Percentiles rank a stretch among this genome's conserved stretches.
Evolutionary conservation across 2,329 filamentous ascomycete species (phyloP).

Genomic region (Exophiala viscosa): DNA sequence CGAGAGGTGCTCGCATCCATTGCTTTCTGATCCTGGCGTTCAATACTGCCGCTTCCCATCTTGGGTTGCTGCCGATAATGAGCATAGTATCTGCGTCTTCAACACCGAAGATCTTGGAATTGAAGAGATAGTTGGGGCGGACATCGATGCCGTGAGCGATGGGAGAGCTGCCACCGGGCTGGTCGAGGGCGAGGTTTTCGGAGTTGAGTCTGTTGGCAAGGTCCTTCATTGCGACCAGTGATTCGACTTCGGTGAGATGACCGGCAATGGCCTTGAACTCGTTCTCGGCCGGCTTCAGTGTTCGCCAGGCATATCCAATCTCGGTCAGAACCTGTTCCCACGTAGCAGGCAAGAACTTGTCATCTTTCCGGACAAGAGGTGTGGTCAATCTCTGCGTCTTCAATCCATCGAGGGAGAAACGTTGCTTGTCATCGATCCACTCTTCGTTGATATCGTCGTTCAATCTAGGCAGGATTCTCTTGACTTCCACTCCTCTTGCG

Average conservation of each 20-base stretch:
- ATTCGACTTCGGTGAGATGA: slow-evolving; percentile 86
- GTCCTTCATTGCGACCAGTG: slow-evolving; percentile 94
- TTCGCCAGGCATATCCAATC: slow-evolving; percentile 74
- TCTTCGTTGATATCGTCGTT: slow-evolving; percentile 99
- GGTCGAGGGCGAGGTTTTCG: slow-evolving; percentile 91
- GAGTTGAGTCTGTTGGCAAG: slow-evolving; percentile 94
- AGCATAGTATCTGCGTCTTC: slow-evolving; percentile 92
- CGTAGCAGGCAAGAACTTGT: slow-evolving; percentile 85
- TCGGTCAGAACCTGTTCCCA: slow-evolving; percentile 95
- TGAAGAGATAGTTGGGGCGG: slow-evolving; percentile 93
- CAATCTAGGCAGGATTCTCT: slow-evolving; percentile 86
- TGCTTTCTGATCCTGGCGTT: slow-evolving; percentile 98
- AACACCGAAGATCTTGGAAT: slow-evolving; percentile 88
- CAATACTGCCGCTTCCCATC: slow-evolving; percentile 89
- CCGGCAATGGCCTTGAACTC: slow-evolving; percentile 96
- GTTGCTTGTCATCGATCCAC: slow-evolving; percentile 98
- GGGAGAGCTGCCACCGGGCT: slow-evolving; percentile 75
- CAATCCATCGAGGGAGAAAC: slow-evolving; percentile 93
- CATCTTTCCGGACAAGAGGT: slow-evolving; percentile 79
- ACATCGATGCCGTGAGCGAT: slow-evolving; percentile 90
- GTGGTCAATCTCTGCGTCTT: slow-evolving; percentile 95
- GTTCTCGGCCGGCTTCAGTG: slow-evolving; percentile 76
- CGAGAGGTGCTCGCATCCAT: slow-evolving; percentile 90
- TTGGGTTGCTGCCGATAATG: slow-evolving; percentile 89
- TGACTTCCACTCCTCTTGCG: slow-evolving; percentile 88